Evolutionary conservation across 2,329 filamentous ascomycete genomes (phyloP), one percentile per base, ranked within the genome.

Genomic region (Mollisiaceae sp.): DNA sequence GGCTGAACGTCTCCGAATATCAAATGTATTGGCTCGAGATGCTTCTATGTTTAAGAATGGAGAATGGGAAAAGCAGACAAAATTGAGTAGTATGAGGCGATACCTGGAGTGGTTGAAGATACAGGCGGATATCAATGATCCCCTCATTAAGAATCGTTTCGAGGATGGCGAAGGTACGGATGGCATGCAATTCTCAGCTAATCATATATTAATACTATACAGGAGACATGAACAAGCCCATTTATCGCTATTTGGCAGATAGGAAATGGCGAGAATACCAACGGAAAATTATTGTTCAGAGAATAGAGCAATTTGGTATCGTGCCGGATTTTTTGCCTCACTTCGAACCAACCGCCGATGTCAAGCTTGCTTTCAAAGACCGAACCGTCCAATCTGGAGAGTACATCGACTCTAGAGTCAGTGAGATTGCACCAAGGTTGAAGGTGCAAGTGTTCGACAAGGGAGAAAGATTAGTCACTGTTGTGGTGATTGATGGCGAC

Each of bases 201-300:
- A 27, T 8, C 2, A 55, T n/a, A 43, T 52, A 1, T 18, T 52
- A 35, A 60, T 39, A 36, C 35, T 54, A 59, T 64, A 14, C 70
- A 97, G 94, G 91, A 70, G 93, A 98, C 79, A 94, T 98, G 93
- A 90, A 87, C 82, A 97, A 97, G 79, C 94, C 94, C 69, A 94
- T 99, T 76, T 99, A 99, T 82, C 91, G 94, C 70, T 86, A 91
- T 78, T 89, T 98, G 59, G 92, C 94, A 67, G 87, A 97, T 75
- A 82, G 85, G 73, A 93, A 96, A 82, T 99, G 95, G 95, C 89
- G 90, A 72, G 84, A 88, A 69, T 93, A 95, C 81, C 90, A 93
- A 76, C 88, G 90, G 73, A 87, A 88, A 72, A 81, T 98, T 69
- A 86, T 96, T 69, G 83, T 89, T 68, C 95, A 99, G 82, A 91